Percentiles rank a stretch among this genome's conserved stretches.
phyloP scores from a whole-genome alignment of 2,329 filamentous ascomycete genomes.

The Sporothrix brunneoviolacea region DNA sequence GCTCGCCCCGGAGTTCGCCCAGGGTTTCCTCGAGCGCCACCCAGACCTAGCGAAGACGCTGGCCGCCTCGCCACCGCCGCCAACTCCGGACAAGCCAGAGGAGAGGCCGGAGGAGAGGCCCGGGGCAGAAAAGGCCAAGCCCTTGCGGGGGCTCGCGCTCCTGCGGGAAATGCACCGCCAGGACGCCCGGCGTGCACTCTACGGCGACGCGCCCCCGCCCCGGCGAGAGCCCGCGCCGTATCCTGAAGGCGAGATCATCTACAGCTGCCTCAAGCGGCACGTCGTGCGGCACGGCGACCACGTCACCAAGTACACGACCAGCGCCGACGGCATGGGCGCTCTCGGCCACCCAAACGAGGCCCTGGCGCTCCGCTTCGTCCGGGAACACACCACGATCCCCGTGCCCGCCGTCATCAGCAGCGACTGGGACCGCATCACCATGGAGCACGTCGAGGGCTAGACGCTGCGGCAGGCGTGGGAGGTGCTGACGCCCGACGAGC shows the following conservation, averaged over 20 bases:
- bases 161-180: conserved; percentile 3
- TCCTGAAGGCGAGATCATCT: conserved; percentile 20
- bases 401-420: conserved; percentile 23
- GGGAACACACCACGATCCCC: conserved; percentile 22
- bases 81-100: too few species aligned
- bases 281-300: conserved; percentile 17
- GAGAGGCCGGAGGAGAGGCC: too few species aligned
- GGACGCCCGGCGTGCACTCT: conserved; percentile 7
- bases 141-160: neutral
- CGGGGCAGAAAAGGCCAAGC: neutral
- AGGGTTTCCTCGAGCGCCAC: neutral
- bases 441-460: conserved; percentile 24
- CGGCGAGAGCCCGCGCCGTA: conserved; percentile 17
- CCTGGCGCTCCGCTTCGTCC: conserved; percentile 17
- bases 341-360: conserved; percentile 20
- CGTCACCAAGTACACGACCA: conserved; percentile 21
- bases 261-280: conserved; percentile 9
- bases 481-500: conserved; percentile 14
- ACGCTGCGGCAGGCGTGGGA: conserved; percentile 22
- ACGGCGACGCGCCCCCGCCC: conserved; percentile 14
- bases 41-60: neutral
- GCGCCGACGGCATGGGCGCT: conserved; percentile 17
- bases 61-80: neutral
- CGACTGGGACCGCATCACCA: conserved; percentile 24
- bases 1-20: neutral